Evolutionary conservation across 2,329 filamentous ascomycete genomes (phyloP), one percentile per base, ranked within the genome.

Genomic region (Botrytis fabae): DNA sequence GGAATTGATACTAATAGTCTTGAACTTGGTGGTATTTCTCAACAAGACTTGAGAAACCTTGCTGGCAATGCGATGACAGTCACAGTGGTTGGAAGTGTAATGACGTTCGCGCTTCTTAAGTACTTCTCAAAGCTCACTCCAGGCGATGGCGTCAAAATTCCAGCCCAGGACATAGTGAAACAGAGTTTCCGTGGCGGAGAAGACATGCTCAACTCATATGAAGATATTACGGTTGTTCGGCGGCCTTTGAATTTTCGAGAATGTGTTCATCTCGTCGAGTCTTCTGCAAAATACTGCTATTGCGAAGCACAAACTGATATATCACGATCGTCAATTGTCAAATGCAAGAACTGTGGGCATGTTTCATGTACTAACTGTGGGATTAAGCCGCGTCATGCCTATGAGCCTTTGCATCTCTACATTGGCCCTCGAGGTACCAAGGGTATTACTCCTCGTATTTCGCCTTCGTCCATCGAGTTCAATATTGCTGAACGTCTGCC

Each of bases 61-160:
- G 92, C 91, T 2, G 93, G 93, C 0, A 95, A 96, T 79, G 93
- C 93, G 0, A 95, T 95, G 93, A 90, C 88, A 1, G 89, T 89
- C 0, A 92, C 92, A 0, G 91, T 94, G 0, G 88, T 94, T 16
- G 91, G 90, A 4, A 85, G 87, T 2, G 87, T 88, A 0, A 85
- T 92, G 86, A 88, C 0, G 80, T 95, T 1, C 85, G 89, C 54
- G 72, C 78, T 9, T 78, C 79, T 54, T 44, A 71, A 10, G 32
- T 73, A 10, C 44, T 75, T 2, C 65, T 75, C 35, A n/a, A 71
- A 42, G 32, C 69, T 40, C 60, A 57, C 22, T 32, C 48, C 20
- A 28, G 46, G 59, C n/a, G 20, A 65, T 70, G 61, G 73, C 75
- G 62, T 63, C 73, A 62, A 71, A 20, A 38, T 71, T 69, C 46